These are phyloP conservation scores for Tagetes erecta DNA, from an alignment of 129 eudicot genomes.

Conservation along the genomic window DNA sequence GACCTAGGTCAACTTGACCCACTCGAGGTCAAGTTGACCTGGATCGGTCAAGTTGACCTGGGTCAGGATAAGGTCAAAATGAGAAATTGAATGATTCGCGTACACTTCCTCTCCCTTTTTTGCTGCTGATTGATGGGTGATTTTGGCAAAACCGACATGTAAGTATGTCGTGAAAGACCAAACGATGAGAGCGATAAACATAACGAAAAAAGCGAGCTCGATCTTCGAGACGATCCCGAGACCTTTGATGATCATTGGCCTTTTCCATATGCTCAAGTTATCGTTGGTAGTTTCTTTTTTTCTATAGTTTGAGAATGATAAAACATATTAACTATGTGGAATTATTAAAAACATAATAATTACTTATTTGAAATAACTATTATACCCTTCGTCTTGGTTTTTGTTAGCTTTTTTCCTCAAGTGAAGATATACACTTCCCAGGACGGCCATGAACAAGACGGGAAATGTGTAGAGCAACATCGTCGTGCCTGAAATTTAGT, in stretches of 20 bases:
- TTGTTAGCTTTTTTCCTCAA: slow-evolving; percentile 39
- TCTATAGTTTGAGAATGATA: slow-evolving; percentile 2
- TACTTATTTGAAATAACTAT: slow-evolving; percentile 8
- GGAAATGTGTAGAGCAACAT: slow-evolving; percentile 66
- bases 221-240: slow-evolving; percentile 73
- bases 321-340: neutral
- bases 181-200: slow-evolving; percentile 74
- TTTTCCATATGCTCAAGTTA: slow-evolving; percentile 45
- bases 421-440: slow-evolving; percentile 66
- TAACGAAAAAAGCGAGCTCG: slow-evolving; percentile 61
- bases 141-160: slow-evolving; percentile 40
- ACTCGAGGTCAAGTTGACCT: neutral
- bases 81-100: slow-evolving; percentile 1
- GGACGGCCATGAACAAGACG: slow-evolving; percentile 55
- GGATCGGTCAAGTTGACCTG: neutral
- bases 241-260: slow-evolving; percentile 76
- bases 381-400: slow-evolving; percentile 31
- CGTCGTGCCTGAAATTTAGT: slow-evolving; percentile 45
- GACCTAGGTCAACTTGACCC: too few species aligned
- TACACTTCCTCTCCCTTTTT: slow-evolving; percentile 60
- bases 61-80: neutral
- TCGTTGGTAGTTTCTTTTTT: slow-evolving; percentile 21
- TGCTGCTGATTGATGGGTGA: slow-evolving; percentile 50
- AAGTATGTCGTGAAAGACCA: slow-evolving; percentile 59
- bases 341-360: neutral